Evolutionary conservation across 768 basidiomycete species (phyloP).

Genomic region (Cystofilobasidium bisporidii): DNA sequence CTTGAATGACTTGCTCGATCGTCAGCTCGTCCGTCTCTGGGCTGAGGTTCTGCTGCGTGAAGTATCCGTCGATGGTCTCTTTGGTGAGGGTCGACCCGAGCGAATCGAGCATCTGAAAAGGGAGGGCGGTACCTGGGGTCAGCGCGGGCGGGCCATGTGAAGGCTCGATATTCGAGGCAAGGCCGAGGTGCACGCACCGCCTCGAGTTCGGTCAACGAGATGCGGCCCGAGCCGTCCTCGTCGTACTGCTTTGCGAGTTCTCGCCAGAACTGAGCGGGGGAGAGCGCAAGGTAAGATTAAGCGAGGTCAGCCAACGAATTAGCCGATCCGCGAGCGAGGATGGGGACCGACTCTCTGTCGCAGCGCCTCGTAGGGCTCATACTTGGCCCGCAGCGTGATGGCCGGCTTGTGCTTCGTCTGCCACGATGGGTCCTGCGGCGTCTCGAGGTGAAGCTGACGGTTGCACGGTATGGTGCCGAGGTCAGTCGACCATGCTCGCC

Average conservation of each 20-base stretch:
- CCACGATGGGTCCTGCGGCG: slow-evolving; percentile 58
- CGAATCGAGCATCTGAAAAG: slow-evolving; percentile 80
- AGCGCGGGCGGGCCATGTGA: too few species aligned
- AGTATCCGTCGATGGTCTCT: slow-evolving; percentile 73
- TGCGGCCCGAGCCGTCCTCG: slow-evolving; percentile 60
- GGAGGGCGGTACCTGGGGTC: too few species aligned
- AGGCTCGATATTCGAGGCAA: background rate
- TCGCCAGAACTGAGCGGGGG: slow-evolving; percentile 84
- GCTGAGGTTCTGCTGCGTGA: slow-evolving; percentile 57
- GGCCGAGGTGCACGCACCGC: slow-evolving; percentile 2
- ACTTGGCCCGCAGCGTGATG: slow-evolving; percentile 60
- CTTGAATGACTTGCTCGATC: slow-evolving; percentile 66
- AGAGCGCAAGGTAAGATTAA: slow-evolving; percentile 42
- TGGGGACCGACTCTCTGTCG: slow-evolving; percentile 31
- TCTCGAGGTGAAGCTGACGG: slow-evolving; percentile 49
- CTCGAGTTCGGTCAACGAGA: slow-evolving; percentile 62
- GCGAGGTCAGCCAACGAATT: background rate
- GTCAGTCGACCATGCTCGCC: too few species aligned
- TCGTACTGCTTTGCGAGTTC: slow-evolving; percentile 85
- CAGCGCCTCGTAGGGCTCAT: slow-evolving; percentile 70
- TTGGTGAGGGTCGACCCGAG: slow-evolving; percentile 82
- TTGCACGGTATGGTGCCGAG: background rate
- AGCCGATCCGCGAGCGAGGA: background rate
- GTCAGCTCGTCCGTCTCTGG: slow-evolving; percentile 62
- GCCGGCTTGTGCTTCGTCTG: slow-evolving; percentile 62